A percentile compares a stretch with the other conserved stretches of the same genome.
Evolutionary conservation across 495 filamentous ascomycete species (phyloP).

Genomic region (Podospora anserina): DNA sequence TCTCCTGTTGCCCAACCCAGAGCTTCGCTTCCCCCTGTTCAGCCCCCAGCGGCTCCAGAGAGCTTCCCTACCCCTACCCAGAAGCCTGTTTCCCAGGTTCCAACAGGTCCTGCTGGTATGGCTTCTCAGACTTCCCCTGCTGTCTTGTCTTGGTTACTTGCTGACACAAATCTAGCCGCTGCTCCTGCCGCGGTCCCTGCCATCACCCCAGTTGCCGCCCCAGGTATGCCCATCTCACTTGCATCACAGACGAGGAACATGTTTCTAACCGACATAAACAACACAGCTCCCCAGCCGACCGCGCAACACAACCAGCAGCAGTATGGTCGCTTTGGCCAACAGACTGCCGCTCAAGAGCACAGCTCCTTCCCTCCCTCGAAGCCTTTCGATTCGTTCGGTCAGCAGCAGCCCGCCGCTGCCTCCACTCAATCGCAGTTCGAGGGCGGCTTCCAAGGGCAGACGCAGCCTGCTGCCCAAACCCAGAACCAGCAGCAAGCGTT

Average conservation of each 20-base stretch:
- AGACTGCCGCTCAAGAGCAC: slow-evolving; percentile 51
- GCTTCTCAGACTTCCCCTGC: slow-evolving; percentile 11
- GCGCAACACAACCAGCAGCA: slow-evolving; percentile 55
- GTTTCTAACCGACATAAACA: slow-evolving; percentile 31
- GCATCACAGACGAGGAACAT: neutral
- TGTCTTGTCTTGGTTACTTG: slow-evolving; percentile 4
- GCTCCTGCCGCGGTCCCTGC: slow-evolving; percentile 31
- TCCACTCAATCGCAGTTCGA: slow-evolving; percentile 43
- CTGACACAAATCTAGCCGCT: slow-evolving; percentile 37
- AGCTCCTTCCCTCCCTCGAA: slow-evolving; percentile 65
- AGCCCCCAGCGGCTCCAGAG: slow-evolving; percentile 57
- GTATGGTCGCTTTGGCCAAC: slow-evolving; percentile 68
- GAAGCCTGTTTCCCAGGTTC: slow-evolving; percentile 64
- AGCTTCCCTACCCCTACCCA: slow-evolving; percentile 58
- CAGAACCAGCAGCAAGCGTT: slow-evolving; percentile 54
- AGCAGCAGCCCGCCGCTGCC: slow-evolving; percentile 42
- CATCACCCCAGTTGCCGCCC: slow-evolving; percentile 22
- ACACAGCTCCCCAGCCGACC: slow-evolving; percentile 41
- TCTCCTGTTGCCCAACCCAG: slow-evolving; percentile 87
- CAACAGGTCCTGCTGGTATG: slow-evolving; percentile 44
- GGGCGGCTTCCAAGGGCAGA: slow-evolving; percentile 51
- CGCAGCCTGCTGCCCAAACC: slow-evolving; percentile 56
- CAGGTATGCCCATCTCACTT: slow-evolving; percentile 27
- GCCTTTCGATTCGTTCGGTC: slow-evolving; percentile 77
- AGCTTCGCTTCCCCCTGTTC: slow-evolving; percentile 80